These are phyloP conservation scores for Veloboletus limbatus DNA, from an alignment of 1,284 basidiomycete genomes.

Conservation along the genomic window DNA sequence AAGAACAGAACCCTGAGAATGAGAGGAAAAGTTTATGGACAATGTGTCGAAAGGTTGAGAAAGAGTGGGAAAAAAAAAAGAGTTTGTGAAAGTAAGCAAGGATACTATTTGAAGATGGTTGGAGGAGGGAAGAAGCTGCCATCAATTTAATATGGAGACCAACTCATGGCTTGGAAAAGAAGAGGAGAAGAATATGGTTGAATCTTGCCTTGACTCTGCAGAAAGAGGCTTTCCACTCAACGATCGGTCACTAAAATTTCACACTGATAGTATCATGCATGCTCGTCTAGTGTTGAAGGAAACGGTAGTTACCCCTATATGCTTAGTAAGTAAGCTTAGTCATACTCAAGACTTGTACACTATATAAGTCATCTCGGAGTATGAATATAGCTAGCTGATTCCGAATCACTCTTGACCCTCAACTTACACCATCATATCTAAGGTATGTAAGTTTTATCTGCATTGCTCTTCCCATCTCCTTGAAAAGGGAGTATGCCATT, in stretches of 20 bases:
- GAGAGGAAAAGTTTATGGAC: neutral
- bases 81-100: neutral
- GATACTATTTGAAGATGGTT: neutral
- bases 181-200: neutral
- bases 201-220: neutral
- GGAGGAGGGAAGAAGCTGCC: neutral
- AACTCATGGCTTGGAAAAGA: neutral
- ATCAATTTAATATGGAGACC: neutral
- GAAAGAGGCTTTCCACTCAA: neutral
- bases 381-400: too few species aligned
- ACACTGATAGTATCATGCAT: neutral
- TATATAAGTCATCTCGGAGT: too few species aligned
- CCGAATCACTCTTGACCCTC: too few species aligned
- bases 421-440: too few species aligned
- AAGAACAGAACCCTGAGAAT: neutral
- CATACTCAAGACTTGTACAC: too few species aligned
- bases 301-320: too few species aligned
- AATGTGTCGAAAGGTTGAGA: neutral
- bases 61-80: neutral
- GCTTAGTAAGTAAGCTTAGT: too few species aligned
- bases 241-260: neutral
- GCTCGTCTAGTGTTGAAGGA: neutral
- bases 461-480: too few species aligned
- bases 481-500: too few species aligned
- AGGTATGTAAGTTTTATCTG: too few species aligned